phyloP scores from a whole-genome alignment of 345 rosid genomes.

The Barbarea vulgaris region DNA sequence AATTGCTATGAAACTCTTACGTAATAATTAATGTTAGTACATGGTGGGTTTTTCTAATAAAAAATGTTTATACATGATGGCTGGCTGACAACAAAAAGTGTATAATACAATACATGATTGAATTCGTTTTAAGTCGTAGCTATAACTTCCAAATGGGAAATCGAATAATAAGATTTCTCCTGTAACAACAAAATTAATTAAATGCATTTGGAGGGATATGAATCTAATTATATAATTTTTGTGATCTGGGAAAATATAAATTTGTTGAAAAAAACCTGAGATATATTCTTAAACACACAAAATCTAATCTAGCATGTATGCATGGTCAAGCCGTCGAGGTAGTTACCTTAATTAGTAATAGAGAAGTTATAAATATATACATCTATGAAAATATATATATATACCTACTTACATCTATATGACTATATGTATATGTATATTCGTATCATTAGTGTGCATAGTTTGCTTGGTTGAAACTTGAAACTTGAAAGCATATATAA shows the following conservation, averaged over 20 bases:
- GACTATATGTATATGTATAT: too few species aligned
- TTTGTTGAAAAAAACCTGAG: conserved; percentile 31
- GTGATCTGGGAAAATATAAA: conserved; percentile 7
- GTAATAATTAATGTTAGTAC: too few species aligned
- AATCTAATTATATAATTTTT: not conserved
- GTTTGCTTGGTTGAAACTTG: too few species aligned
- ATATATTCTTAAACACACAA: not conserved
- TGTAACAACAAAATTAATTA: conserved; percentile 12
- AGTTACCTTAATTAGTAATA: too few species aligned
- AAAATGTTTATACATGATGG: not conserved
- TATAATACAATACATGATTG: conserved; percentile 7
- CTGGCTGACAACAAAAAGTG: conserved; percentile 5
- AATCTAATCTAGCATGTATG: conserved; percentile 14
- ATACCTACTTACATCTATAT: too few species aligned
- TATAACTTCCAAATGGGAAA: conserved; percentile 18
- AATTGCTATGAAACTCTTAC: not conserved
- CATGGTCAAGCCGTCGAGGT: not conserved
- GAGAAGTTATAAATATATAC: too few species aligned
- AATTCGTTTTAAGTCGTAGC: conserved; percentile 9
- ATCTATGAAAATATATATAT: too few species aligned
- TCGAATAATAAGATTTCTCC: conserved; percentile 34
- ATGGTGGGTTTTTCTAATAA: too few species aligned
- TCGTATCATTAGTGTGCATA: too few species aligned
- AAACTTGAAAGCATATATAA: too few species aligned
- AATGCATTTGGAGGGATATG: conserved; percentile 17